Evolutionary conservation across 495 filamentous ascomycete genomes (phyloP).

Genomic region (Ramalina peruviana): DNA sequence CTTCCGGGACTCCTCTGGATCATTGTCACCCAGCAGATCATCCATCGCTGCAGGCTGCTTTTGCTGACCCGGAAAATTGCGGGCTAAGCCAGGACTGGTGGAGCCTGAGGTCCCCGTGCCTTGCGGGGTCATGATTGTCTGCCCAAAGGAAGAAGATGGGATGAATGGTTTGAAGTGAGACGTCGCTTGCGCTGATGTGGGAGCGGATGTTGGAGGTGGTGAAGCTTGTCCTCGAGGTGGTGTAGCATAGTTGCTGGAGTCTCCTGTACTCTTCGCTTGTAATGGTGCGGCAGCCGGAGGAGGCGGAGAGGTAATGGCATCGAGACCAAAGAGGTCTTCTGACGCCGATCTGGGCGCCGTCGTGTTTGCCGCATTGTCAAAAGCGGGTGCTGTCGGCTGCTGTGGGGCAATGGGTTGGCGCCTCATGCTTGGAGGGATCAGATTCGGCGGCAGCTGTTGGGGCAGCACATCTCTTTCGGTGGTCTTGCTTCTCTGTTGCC

Average conservation of each 20-base stretch:
- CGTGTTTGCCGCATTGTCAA: constrained; percentile 32
- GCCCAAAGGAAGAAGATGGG: constrained; percentile 81
- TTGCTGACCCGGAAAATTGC: constrained; percentile 27
- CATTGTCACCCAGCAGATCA: constrained; percentile 87
- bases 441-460: constrained; percentile 55
- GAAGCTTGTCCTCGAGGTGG: constrained; percentile 18
- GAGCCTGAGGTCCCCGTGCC: constrained; percentile 56
- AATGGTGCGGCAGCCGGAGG: constrained; percentile 42
- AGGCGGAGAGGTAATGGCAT: constrained; percentile 44
- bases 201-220: constrained; percentile 3
- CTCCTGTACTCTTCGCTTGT: constrained; percentile 55
- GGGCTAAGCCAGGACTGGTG: constrained; percentile 25
- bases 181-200: constrained; percentile 19
- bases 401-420: constrained; percentile 40
- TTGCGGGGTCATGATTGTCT: constrained; percentile 65
- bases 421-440: constrained; percentile 85
- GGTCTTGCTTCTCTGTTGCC: constrained; percentile 65
- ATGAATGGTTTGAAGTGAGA: constrained; percentile 74
- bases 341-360: constrained; percentile 57
- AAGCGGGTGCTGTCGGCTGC: constrained; percentile 35
- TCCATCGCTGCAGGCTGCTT: constrained; percentile 48
- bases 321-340: constrained; percentile 84
- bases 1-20: constrained; percentile 78
- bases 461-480: constrained; percentile 48
- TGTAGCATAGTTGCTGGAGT: constrained; percentile 36